Conservation (phyloP, 2,329 filamentous ascomycete species). For the Fusarium sacchari region DNA sequence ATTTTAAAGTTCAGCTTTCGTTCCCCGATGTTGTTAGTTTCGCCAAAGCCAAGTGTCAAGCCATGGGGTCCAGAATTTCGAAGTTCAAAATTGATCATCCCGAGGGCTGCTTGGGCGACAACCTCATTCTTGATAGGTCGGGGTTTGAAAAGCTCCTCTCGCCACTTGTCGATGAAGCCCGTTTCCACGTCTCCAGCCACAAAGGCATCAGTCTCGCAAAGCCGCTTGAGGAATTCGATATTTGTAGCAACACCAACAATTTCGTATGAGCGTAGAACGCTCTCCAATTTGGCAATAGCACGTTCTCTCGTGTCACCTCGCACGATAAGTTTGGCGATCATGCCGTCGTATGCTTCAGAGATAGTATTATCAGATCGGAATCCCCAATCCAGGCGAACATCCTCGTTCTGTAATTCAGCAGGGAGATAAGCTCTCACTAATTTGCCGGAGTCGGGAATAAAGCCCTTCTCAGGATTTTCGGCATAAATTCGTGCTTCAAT, state of each 20-base stretch:
- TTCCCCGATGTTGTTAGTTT: constrained; percentile 52
- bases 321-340: constrained; percentile 98
- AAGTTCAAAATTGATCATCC: constrained; percentile 67
- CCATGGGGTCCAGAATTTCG: constrained; percentile 57
- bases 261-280: constrained; percentile 88
- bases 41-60: constrained; percentile 65
- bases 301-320: constrained; percentile 80
- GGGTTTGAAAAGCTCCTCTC: constrained; percentile 78
- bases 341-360: constrained; percentile 95
- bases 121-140: constrained; percentile 73
- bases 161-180: constrained; percentile 93
- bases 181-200: constrained; percentile 91
- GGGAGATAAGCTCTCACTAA: constrained; percentile 86
- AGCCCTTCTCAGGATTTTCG: constrained; percentile 90
- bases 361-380: constrained; percentile 93
- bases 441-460: constrained; percentile 92
- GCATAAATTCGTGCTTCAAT: constrained; percentile 98
- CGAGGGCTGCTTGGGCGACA: constrained; percentile 87
- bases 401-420: constrained; percentile 62
- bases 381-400: constrained; percentile 91
- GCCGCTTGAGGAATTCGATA: constrained; percentile 92
- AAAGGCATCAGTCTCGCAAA: constrained; percentile 85
- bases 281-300: constrained; percentile 82
- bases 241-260: constrained; percentile 94
- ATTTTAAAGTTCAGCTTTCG: constrained; percentile 64